phyloP scores from a whole-genome alignment of 2,329 filamentous ascomycete species.

The Xylogone sp. region DNA sequence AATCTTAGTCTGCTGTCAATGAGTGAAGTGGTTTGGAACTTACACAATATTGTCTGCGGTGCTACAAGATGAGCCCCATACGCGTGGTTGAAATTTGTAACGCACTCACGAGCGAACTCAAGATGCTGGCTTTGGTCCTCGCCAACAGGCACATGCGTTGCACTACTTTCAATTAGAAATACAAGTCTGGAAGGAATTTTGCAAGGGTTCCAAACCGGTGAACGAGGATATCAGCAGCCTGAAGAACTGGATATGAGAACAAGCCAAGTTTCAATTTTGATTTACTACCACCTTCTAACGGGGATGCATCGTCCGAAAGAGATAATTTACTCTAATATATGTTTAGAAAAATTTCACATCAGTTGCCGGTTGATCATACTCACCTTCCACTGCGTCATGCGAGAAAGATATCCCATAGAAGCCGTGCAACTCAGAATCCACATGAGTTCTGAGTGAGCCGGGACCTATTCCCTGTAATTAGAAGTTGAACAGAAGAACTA shows the following conservation, averaged over 20 bases:
- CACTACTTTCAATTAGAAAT: conserved; percentile 40
- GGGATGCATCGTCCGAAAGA: conserved; percentile 52
- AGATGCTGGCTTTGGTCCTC: conserved; percentile 93
- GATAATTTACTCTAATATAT: conserved; percentile 67
- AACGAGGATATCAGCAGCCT: conserved; percentile 90
- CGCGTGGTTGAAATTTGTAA: conserved; percentile 78
- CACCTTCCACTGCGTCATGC: conserved; percentile 99
- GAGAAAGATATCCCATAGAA: conserved; percentile 85
- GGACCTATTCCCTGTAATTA: conserved; percentile 49
- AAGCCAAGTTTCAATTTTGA: conserved; percentile 77
- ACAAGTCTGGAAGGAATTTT: background rate
- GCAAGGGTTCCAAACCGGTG: conserved; percentile 53
- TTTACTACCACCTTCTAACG: conserved; percentile 56
- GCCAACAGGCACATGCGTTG: conserved; percentile 95
- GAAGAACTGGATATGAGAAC: conserved; percentile 93
- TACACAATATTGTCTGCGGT: conserved; percentile 72
- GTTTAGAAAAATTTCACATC: background rate
- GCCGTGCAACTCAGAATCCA: conserved; percentile 94
- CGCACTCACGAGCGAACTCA: conserved; percentile 85
- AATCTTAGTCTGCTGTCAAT: conserved; percentile 4
- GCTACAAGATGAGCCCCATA: conserved; percentile 61
- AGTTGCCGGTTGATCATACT: conserved; percentile 32
- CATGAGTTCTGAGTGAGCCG: conserved; percentile 85
- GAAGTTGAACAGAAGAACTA: background rate
- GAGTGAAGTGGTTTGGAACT: conserved; percentile 11